Evolutionary conservation across 2,329 filamentous ascomycete species (phyloP).

Genomic region (Penicillium digitatum): DNA sequence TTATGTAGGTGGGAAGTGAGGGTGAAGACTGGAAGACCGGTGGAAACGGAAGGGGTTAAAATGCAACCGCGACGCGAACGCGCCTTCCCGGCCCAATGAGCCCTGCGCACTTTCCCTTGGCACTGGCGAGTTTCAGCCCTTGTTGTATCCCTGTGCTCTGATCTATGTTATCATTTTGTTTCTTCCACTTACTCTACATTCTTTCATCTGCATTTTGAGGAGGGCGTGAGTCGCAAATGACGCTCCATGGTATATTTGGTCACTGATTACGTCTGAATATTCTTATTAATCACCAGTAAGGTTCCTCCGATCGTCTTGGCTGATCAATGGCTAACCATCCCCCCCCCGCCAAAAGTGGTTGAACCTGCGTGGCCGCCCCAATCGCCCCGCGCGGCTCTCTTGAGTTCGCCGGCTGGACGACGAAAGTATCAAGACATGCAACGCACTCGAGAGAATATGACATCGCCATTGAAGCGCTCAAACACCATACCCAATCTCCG

Average conservation of each 20-base stretch:
- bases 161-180: neutral
- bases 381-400: conserved; percentile 59
- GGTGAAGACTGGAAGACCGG: conserved; percentile 4
- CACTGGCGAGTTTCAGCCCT: conserved; percentile 9
- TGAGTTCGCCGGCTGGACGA: conserved; percentile 73
- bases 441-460: conserved; percentile 63
- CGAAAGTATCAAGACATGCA: conserved; percentile 67
- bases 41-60: conserved; percentile 11
- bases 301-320: neutral
- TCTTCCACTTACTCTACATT: neutral
- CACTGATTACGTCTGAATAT: conserved; percentile 8
- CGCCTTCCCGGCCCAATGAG: conserved; percentile 24
- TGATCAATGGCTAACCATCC: conserved; percentile 5
- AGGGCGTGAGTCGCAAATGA: conserved; percentile 19
- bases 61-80: conserved; percentile 29
- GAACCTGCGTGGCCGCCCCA: conserved; percentile 58
- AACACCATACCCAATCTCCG: conserved; percentile 42
- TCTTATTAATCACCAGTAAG: neutral
- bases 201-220: neutral
- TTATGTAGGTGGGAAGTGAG: neutral
- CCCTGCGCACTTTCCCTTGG: conserved; percentile 18
- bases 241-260: conserved; percentile 10
- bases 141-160: conserved; percentile 5
- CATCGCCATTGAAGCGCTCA: conserved; percentile 59
- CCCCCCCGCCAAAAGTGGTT: conserved; percentile 30